Evolutionary conservation across 2,329 filamentous ascomycete genomes (phyloP).

Genomic region (Cryphonectria japonica): DNA sequence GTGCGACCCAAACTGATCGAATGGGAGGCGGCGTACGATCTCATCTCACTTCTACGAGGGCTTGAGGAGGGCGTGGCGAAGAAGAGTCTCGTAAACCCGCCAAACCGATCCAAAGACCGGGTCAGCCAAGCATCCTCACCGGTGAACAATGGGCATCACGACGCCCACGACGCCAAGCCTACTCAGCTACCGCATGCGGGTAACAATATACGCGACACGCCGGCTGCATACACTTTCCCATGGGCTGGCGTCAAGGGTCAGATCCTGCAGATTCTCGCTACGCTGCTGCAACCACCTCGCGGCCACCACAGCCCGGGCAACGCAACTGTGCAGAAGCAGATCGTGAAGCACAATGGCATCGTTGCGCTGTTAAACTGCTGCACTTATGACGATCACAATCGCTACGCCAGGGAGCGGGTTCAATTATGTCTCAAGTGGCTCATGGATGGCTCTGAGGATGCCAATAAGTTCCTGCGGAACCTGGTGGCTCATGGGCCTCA

Average conservation of each 20-base stretch:
- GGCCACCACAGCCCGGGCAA: constrained; percentile 65
- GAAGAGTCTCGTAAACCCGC: constrained; percentile 65
- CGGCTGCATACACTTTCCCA: constrained; percentile 62
- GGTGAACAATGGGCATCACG: constrained; percentile 41
- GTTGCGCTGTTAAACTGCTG: constrained; percentile 89
- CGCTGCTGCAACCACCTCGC: constrained; percentile 81
- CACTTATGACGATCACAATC: constrained; percentile 88
- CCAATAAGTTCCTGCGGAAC: constrained; percentile 71
- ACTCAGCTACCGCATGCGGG: constrained; percentile 54
- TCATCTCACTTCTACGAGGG: constrained; percentile 83
- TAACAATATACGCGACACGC: constrained; percentile 50
- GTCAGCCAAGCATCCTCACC: constrained; percentile 35
- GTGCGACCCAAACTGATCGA: constrained; percentile 85
- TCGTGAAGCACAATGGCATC: constrained; percentile 82
- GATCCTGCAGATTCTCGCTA: constrained; percentile 87
- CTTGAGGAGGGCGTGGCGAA: constrained; percentile 88
- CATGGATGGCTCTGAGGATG: constrained; percentile 74
- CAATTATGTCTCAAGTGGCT: constrained; percentile 87
- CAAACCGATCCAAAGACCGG: constrained; percentile 45
- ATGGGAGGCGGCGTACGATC: constrained; percentile 89
- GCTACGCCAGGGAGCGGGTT: constrained; percentile 89
- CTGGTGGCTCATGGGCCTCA: constrained; percentile 54
- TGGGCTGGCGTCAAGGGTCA: constrained; percentile 85
- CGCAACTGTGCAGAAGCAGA: constrained; percentile 82
- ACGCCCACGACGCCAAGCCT: constrained; percentile 43